Evolutionary conservation across 2,329 filamentous ascomycete species (phyloP), one percentile per base, ranked within the genome.

Genomic region (Pleomassaria siparia): DNA sequence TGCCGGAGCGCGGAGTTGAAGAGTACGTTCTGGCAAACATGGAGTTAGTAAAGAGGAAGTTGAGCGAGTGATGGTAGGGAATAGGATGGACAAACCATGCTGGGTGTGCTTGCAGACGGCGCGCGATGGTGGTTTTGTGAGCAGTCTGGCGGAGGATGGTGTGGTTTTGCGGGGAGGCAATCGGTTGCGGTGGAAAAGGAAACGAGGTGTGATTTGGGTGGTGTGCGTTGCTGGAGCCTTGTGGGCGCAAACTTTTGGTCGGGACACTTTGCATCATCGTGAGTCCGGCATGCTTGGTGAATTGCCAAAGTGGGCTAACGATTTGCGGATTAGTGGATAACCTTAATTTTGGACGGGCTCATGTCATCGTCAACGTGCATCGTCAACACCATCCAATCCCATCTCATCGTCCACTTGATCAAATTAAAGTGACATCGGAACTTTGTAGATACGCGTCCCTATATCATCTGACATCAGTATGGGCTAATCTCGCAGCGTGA

Each of bases 1-100:
- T 95, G 89, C 74, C 90, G 89, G 44, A 94, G 78, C 44, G 89
- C 88, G 47, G 88, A 87, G 70, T 95, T 95, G 77, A 92, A 95
- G 42, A 90, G 80, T 36, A 88, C 86, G 64, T 91, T 92, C 89
- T 90, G 47, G 45, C n/a, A n/a, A n/a, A n/a, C n/a, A n/a, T n/a
- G n/a, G n/a, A n/a, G n/a, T n/a, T n/a, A n/a, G 39, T 20, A 2
- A 33, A 10, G 30, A 12, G 37, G 26, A 20, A 40, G 52, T 41
- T 43, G 40, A 15, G 21, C n/a, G 26, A 9, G 25, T 20, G 40
- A 29, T 1, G 6, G 3, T 29, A 16, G 35, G 25, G 24, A 13
- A 24, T 25, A 6, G 43, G n/a, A 32, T 18, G 43, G 36, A 52
- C 60, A 51, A 45, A 64, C 58, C 59, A 61, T 64, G 15, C 18